Evolutionary conservation across 2,329 filamentous ascomycete species (phyloP).

Genomic region (Penicillium capsulatum): DNA sequence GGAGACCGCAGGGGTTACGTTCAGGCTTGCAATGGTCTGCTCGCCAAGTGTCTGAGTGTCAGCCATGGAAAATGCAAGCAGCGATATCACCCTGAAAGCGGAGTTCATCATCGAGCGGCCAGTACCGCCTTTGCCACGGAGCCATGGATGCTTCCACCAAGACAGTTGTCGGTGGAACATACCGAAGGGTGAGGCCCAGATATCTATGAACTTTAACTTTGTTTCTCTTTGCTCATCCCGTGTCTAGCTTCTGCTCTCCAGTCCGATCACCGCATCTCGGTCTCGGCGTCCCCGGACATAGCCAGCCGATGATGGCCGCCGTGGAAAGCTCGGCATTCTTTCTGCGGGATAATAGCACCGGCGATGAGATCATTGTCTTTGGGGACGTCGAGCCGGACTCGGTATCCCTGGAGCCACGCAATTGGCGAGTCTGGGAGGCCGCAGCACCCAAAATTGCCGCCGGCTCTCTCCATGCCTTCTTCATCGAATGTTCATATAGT

Average conservation of each 20-base stretch:
- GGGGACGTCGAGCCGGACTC: constrained; percentile 93
- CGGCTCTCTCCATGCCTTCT: constrained; percentile 71
- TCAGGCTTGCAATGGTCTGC: constrained; percentile 81
- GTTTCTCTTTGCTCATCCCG: neutral
- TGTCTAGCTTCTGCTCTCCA: constrained; percentile 30
- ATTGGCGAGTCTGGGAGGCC: constrained; percentile 77
- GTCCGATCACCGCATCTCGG: constrained; percentile 26
- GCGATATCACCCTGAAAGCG: constrained; percentile 48
- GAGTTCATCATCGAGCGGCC: constrained; percentile 57
- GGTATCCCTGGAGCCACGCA: constrained; percentile 75
- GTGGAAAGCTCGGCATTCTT: constrained; percentile 88
- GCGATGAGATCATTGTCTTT: constrained; percentile 82
- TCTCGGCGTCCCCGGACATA: constrained; percentile 9
- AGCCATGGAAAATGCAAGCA: constrained; percentile 89
- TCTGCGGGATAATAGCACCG: constrained; percentile 68
- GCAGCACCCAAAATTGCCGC: constrained; percentile 77
- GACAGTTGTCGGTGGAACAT: constrained; percentile 32
- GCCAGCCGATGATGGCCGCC: constrained; percentile 23
- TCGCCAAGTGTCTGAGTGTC: constrained; percentile 80
- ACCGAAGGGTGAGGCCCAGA: constrained; percentile 34
- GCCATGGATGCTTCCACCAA: constrained; percentile 46
- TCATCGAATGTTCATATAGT: constrained; percentile 94
- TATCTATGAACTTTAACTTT: too few species aligned
- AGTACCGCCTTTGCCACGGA: constrained; percentile 43
- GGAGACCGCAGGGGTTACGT: constrained; percentile 79